Percentiles rank a stretch among this genome's conserved stretches.
phyloP scores from a whole-genome alignment of 768 basidiomycete species.

The Boletus reticuloceps region DNA sequence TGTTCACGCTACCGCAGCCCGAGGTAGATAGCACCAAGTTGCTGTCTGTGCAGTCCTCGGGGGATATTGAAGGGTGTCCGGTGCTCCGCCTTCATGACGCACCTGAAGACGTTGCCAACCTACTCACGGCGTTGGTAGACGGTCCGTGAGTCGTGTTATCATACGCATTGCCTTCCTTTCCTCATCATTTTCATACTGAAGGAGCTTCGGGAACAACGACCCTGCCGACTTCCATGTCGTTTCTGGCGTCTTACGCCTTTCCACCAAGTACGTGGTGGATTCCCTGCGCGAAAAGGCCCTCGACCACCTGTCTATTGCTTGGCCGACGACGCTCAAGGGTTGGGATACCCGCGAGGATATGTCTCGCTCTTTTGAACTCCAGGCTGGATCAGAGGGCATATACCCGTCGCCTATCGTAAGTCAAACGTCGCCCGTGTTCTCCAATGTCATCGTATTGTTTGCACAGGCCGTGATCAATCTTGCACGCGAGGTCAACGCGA shows the following conservation, averaged over 20 bases:
- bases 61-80: slow-evolving; percentile 47
- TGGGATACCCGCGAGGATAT: slow-evolving; percentile 75
- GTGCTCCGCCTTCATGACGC: slow-evolving; percentile 63
- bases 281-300: slow-evolving; percentile 62
- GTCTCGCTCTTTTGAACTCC: slow-evolving; percentile 47
- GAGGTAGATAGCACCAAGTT: slow-evolving; percentile 16
- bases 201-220: slow-evolving; percentile 67
- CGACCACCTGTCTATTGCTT: slow-evolving; percentile 61
- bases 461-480: slow-evolving; percentile 67
- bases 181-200: slow-evolving; percentile 24
- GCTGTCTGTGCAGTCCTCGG: slow-evolving; percentile 8
- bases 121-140: slow-evolving; percentile 71
- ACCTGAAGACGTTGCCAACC: slow-evolving; percentile 65
- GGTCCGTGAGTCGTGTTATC: slow-evolving; percentile 57
- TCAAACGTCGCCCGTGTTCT: slow-evolving; percentile 3
- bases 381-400: slow-evolving; percentile 37
- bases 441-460: neutral
- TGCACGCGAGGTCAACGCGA: slow-evolving; percentile 64
- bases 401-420: slow-evolving; percentile 73
- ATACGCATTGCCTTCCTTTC: neutral
- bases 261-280: slow-evolving; percentile 78
- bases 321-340: slow-evolving; percentile 64
- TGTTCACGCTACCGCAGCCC: slow-evolving; percentile 70
- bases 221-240: slow-evolving; percentile 65
- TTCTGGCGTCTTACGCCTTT: slow-evolving; percentile 68